A percentile compares a stretch with the other conserved stretches of the same genome.
These are phyloP conservation scores for Aspergillus kassunensis DNA, from an alignment of 495 filamentous ascomycete species.

Conservation along the genomic window DNA sequence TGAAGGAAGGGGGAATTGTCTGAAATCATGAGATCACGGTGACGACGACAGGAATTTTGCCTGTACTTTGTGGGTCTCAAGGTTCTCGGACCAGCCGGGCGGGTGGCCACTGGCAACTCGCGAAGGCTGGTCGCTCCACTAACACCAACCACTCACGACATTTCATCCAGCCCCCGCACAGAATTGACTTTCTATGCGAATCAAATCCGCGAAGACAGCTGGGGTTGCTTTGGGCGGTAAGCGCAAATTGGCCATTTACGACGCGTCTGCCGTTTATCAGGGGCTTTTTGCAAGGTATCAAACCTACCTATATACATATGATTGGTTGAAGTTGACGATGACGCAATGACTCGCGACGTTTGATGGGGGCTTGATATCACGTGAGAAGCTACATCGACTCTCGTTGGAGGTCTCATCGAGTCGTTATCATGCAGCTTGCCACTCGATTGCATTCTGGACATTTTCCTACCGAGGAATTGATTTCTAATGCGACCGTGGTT, in stretches of 20 bases:
- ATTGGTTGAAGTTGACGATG: slow-evolving; percentile 19
- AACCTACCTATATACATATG: slow-evolving; percentile 6
- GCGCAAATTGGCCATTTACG: background rate
- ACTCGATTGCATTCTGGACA: slow-evolving; percentile 15
- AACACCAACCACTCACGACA: slow-evolving; percentile 27
- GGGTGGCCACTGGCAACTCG: slow-evolving; percentile 19
- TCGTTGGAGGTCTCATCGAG: slow-evolving; percentile 8
- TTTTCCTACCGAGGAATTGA: too few relatives aligned
- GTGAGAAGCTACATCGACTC: slow-evolving; percentile 8
- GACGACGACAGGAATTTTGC: slow-evolving; percentile 38
- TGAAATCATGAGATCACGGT: slow-evolving; percentile 31
- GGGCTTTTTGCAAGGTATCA: slow-evolving; percentile 12
- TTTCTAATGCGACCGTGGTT: too few relatives aligned
- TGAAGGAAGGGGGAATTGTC: background rate
- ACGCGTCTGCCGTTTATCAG: slow-evolving; percentile 5
- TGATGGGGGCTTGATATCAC: slow-evolving; percentile 15
- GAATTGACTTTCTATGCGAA: slow-evolving; percentile 7
- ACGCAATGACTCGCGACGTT: slow-evolving; percentile 18
- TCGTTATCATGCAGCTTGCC: slow-evolving; percentile 8
- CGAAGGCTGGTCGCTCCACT: slow-evolving; percentile 13
- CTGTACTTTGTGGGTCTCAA: slow-evolving; percentile 2
- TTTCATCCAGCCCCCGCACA: slow-evolving; percentile 8
- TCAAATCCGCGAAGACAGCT: slow-evolving; percentile 3
- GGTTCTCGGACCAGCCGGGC: slow-evolving; percentile 20
- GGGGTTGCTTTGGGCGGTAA: slow-evolving; percentile 13